These are phyloP conservation scores for Wallacemonas sp. DNA, from an alignment of 208 protist species.

Conservation along the genomic window DNA sequence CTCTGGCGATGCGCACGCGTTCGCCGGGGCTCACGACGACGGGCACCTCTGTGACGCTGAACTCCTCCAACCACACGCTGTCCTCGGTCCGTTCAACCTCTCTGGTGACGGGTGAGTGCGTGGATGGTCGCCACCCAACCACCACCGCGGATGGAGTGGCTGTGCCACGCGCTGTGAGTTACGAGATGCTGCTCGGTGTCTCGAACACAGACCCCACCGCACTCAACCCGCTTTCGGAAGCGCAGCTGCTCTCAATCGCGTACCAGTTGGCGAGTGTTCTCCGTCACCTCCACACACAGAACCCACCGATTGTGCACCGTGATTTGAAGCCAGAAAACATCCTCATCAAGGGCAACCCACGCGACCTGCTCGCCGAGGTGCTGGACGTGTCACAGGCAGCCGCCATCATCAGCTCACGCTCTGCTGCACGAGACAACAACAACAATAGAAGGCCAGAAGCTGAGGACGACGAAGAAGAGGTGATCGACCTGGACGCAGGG, in stretches of 20 bases:
- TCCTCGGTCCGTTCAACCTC: conserved; percentile 14
- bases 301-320: conserved; percentile 61
- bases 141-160: conserved; percentile 5
- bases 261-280: conserved; percentile 77
- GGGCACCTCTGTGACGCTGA: neutral
- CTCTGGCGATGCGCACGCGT: neutral
- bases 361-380: conserved; percentile 19
- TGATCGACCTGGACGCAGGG: conserved; percentile 4
- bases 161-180: neutral
- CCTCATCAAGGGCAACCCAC: conserved; percentile 54
- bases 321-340: conserved; percentile 82
- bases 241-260: conserved; percentile 77
- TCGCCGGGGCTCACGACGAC: conserved; percentile 3
- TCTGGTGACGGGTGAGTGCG: conserved; percentile 4
- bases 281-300: conserved; percentile 65
- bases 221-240: conserved; percentile 61
- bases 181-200: neutral
- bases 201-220: conserved; percentile 18
- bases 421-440: no score
- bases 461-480: neutral
- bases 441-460: neutral
- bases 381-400: neutral
- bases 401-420: neutral
- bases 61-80: conserved; percentile 3
- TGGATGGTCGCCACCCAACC: neutral